A percentile compares a stretch with the other conserved stretches of the same genome.
Evolutionary conservation across 1,284 basidiomycete species (phyloP).

Genomic region (Schizophyllum commune): DNA sequence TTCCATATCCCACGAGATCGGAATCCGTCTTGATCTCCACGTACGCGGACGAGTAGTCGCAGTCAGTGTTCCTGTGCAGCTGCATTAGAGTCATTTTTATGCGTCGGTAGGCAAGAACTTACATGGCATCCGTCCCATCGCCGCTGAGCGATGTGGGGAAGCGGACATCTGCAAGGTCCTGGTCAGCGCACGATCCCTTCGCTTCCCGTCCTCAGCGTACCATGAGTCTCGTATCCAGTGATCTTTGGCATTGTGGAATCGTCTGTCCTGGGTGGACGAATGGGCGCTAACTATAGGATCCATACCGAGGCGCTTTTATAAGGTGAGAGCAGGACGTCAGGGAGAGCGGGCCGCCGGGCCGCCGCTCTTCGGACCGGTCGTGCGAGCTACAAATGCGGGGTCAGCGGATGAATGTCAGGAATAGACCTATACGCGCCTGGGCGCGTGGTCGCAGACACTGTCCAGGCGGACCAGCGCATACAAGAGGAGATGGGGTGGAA

Average conservation of each 20-base stretch:
- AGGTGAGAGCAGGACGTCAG: neutral
- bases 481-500: neutral
- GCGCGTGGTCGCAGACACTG: too few species aligned
- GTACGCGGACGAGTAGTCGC: constrained; percentile 94
- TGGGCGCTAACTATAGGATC: neutral
- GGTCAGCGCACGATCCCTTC: constrained; percentile 5
- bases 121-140: constrained; percentile 88
- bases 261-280: neutral
- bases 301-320: neutral
- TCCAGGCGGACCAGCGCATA: too few species aligned
- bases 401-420: neutral
- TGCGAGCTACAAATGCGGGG: neutral
- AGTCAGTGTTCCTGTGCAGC: constrained; percentile 74
- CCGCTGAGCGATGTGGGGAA: constrained; percentile 81
- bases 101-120: constrained; percentile 5
- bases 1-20: constrained; percentile 78
- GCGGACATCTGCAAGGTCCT: constrained; percentile 52
- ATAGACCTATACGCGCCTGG: too few species aligned
- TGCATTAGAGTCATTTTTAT: neutral
- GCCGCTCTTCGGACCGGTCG: neutral
- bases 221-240: constrained; percentile 45
- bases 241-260: constrained; percentile 33
- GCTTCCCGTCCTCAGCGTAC: constrained; percentile 19
- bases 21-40: constrained; percentile 70
- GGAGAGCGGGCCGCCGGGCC: too few species aligned